These are phyloP conservation scores for Penicillium sp. DNA, from an alignment of 2,329 filamentous ascomycete genomes.

Conservation along the genomic window DNA sequence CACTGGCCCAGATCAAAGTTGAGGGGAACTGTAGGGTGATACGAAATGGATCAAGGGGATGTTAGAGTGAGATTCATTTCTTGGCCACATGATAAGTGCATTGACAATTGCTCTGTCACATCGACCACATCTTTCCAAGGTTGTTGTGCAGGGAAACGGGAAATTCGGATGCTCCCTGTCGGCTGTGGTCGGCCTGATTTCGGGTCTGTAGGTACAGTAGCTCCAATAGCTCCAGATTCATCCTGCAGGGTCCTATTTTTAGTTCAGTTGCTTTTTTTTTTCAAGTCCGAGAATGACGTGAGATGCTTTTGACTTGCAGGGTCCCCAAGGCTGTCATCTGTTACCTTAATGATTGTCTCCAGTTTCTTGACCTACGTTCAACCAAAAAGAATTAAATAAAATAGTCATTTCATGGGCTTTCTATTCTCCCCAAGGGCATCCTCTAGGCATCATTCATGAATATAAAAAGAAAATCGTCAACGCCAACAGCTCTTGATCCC, in stretches of 20 bases:
- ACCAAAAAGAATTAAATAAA: not conserved
- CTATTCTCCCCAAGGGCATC: constrained; percentile 20
- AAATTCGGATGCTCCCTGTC: not conserved
- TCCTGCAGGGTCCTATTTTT: not conserved
- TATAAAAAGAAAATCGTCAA: constrained; percentile 16
- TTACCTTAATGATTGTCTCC: not conserved
- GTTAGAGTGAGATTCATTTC: not conserved
- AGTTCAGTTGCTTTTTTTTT: no score
- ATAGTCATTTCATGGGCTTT: constrained; percentile 12
- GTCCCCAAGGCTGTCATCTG: not conserved
- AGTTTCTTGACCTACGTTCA: not conserved
- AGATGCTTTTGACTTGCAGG: constrained; percentile 8
- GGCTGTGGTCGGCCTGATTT: not conserved
- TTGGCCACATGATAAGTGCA: not conserved
- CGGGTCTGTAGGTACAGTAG: not conserved
- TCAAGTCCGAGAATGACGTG: not conserved
- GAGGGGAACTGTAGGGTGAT: not conserved
- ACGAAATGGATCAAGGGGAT: not conserved
- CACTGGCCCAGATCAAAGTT: not conserved
- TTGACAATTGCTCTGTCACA: not conserved
- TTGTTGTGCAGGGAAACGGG: not conserved
- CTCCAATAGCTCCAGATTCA: not conserved
- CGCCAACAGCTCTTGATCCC: constrained; percentile 5
- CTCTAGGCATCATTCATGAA: constrained; percentile 24
- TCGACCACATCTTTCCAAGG: not conserved